Base-by-base conservation (phyloP, 1,139 yeast species). In the Yamadazyma dendronema region DNA sequence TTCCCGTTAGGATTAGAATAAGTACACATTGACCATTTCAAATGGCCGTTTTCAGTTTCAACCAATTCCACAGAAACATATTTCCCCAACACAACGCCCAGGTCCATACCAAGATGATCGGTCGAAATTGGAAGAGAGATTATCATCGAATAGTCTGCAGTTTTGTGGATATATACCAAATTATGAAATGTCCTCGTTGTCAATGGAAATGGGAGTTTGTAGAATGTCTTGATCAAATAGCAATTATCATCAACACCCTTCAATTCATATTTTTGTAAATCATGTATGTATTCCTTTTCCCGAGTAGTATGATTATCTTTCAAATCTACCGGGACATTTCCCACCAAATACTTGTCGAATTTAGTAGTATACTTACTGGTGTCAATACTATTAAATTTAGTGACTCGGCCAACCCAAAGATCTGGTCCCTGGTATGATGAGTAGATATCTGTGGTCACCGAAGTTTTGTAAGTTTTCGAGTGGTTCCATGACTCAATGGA, bases 1-100 rank as follows among this genome's bases (percentile, higher is more conserved):
- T 56, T 62, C 0, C 94, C 94, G 17, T 83, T 79, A 1, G 89
- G 82, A 40, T 75, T 80, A 38, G 86, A 77, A 33, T 77, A 65
- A 11, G 79, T 76, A 13, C 79, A 75, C 87, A 83, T 80, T 6
- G 62, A 52, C 94, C 94, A 84, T 29, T 65, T 65, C 14, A 80
- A 65, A 13, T 65, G 60, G 9, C 57, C 67, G 13, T 57, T 55
- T 31, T 72, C 62, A 42, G 57, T 62, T 28, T 59, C 56, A 15
- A 83, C 61, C 30, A 68, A 61, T 51, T 84, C 94, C 21, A 84
- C 69, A 4, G 88, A 76, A 19, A 80, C 65, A 56, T 83, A 84
- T 25, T 58, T 52, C 0, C 75, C 82, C 7, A 54, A 54, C 1
- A 72, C 76, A 27, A 40, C 38, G 38, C 45, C 40, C 42, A 48